A percentile compares a stretch with the other conserved stretches of the same genome.
Conservation (phyloP, 306 rosid genomes). For the Ormosia semicastrata region DNA sequence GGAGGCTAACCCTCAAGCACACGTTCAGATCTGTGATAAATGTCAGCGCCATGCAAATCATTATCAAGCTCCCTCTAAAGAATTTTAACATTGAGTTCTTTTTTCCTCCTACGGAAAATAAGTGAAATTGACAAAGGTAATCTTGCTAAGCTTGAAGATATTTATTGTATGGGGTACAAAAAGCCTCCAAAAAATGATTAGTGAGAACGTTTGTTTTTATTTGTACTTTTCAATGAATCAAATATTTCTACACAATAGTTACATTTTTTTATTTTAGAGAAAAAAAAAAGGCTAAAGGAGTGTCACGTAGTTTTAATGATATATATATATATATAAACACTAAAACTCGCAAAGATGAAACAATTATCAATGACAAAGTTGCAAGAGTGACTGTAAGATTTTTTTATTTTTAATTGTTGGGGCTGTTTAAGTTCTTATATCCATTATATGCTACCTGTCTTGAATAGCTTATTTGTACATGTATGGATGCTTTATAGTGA, state of each 20-base stretch:
- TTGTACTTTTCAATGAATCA: not conserved
- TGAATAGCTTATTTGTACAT: too few relatives aligned
- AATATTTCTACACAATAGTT: too few relatives aligned
- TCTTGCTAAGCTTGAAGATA: not conserved
- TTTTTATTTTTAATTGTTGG: too few relatives aligned
- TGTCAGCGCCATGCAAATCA: too few relatives aligned
- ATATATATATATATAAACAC: not conserved
- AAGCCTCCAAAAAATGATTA: not conserved
- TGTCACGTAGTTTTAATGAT: not conserved
- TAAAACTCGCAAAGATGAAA: not conserved
- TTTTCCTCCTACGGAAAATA: not conserved
- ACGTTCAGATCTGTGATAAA: too few relatives aligned
- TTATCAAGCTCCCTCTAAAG: too few relatives aligned
- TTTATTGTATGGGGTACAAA: not conserved
- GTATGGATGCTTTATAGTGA: too few relatives aligned
- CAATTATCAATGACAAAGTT: not conserved
- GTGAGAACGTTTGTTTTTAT: not conserved
- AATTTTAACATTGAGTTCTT: not conserved
- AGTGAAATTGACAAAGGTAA: not conserved
- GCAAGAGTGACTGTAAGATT: not conserved
- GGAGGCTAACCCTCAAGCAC: too few relatives aligned
- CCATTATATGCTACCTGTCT: too few relatives aligned
- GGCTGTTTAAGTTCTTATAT: too few relatives aligned
- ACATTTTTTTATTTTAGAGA: too few relatives aligned
- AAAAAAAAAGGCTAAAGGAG: not conserved